Evolutionary conservation across 768 basidiomycete species (phyloP), one percentile per base, ranked within the genome.

Genomic region (Scleroderma bovista): DNA sequence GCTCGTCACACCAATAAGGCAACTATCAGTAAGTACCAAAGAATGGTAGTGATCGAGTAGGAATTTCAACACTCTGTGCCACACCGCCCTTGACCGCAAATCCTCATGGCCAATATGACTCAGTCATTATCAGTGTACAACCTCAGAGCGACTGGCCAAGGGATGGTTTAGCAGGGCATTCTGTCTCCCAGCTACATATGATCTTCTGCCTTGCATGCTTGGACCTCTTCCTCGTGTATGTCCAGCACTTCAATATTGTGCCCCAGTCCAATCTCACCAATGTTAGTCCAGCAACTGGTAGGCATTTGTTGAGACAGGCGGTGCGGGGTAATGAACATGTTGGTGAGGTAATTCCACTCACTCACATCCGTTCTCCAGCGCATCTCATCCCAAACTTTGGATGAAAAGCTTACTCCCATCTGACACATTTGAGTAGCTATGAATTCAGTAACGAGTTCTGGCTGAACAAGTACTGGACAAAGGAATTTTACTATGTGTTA

Each of bases 391-490:
- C 69, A 7, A 48, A 56, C 15, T 63, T 69, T n/a, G n/a, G n/a
- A n/a, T n/a, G n/a, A n/a, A n/a, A n/a, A n/a, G 67, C 63, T 6
- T 55, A 65, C 47, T 33, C 40, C 8, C 19, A 54, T 8, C 51
- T 71, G 7, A 65, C 60, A 0, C 51, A 51, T 4, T 29, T 44
- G 36, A 71, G 54, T 32, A 64, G 63, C 22, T 26, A 57, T 6
- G 49, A 60, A n/a, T 59, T 52, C 23, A 47, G 52, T 41, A 24
- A 48, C 0, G 58, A 62, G 16, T 67, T 64, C 31, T 64, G 57
- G 26, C 46, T 72, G 45, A 68, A 72, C 41, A 65, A 63, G 43
- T 71, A 69, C 48, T 67, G 61, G 40, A 54, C 55, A 22, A 72
- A 71, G 48, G 64, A 72, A 17, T 40, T 60, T 7, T 61, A 52